Base-by-base conservation (phyloP, 371 early-diverging fungal species). In the Mortierella sp. region DNA sequence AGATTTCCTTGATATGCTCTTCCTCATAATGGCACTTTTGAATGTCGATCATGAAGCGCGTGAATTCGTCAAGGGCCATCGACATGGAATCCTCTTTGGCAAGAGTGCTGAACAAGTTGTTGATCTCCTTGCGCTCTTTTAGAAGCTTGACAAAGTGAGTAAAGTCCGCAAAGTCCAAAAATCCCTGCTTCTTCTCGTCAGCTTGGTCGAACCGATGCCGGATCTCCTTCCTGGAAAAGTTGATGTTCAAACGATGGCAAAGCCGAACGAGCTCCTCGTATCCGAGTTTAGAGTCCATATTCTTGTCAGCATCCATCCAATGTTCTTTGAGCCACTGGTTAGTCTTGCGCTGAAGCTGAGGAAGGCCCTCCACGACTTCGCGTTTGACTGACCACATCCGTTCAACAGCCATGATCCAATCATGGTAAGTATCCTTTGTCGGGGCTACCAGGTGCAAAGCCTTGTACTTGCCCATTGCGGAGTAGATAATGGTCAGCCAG, bases 261-360 rank as follows among this genome's bases (percentile, higher is more conserved):
- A 81, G 62, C 7, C 75, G 72, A 8, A 70, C 78, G 17, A 79
- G 60, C 43, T 79, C 81, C 31, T 78, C 78, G 24, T 78, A 78
- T 9, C 61, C 62, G 21, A 81, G 67, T 54, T 72, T 79, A 12
- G 79, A 72, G 46, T 81, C 64, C 0, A 60, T 70, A 39, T 81
- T 63, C 47, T 81, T 81, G 58, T 81, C 73, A 12, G 81, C 81
- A 34, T 79, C 72, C 62, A 78, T 72, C 81, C 81, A 81, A 30
- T 78, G 78, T 30, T 78, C 72, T 21, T 61, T 65, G 14, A 81
- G 64, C 81, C 81, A 81, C 26, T 79, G 60, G 30, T 70, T 70
- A 19, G 78, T 72, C 34, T 68, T 72, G 56, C 69, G 78, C 56
- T 70, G 69, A 1, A 79, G 51, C 48, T 78, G 78, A 9, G 72